These are phyloP conservation scores for Geotrichum bryndzae DNA, from an alignment of 1,139 yeast genomes.

Conservation along the genomic window DNA sequence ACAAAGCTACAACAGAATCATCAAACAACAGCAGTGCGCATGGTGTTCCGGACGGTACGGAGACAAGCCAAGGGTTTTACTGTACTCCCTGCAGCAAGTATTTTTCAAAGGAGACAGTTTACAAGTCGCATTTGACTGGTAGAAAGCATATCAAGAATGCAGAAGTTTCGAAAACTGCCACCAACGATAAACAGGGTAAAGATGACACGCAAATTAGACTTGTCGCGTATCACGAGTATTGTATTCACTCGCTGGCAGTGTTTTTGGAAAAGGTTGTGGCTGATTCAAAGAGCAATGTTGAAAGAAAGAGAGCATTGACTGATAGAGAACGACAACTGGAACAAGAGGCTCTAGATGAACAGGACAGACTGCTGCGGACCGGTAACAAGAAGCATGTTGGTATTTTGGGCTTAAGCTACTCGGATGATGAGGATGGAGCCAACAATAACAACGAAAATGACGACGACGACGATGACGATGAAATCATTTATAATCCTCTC, in stretches of 20 bases:
- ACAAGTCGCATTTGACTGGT: slow-evolving; percentile 62
- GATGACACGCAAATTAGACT: slow-evolving; percentile 18
- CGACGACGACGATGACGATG: slow-evolving; percentile 29
- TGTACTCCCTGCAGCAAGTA: slow-evolving; percentile 62
- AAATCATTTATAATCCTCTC: slow-evolving; percentile 37
- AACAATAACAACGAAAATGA: slow-evolving; percentile 22
- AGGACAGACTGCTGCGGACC: slow-evolving; percentile 39
- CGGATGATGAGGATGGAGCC: slow-evolving; percentile 26
- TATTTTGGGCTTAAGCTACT: slow-evolving; percentile 24
- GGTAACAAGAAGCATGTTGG: slow-evolving; percentile 22
- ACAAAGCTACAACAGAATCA: slow-evolving; percentile 30
- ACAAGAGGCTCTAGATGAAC: slow-evolving; percentile 38
- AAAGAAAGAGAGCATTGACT: slow-evolving; percentile 63
- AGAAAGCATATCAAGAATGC: slow-evolving; percentile 64
- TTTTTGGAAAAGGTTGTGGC: slow-evolving; percentile 39
- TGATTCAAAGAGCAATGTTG: slow-evolving; percentile 55
- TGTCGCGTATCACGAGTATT: slow-evolving; percentile 34
- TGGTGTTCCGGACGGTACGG: slow-evolving; percentile 11
- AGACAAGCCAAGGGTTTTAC: slow-evolving; percentile 29
- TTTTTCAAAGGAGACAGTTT: slow-evolving; percentile 64
- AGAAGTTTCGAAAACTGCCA: neutral
- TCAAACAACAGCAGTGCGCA: slow-evolving; percentile 2
- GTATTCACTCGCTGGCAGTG: slow-evolving; percentile 36
- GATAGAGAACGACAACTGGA: slow-evolving; percentile 67
- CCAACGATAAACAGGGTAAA: slow-evolving; percentile 3